These are phyloP conservation scores for Phytophthora palmivora DNA, from an alignment of 352 stramenopile species.

Conservation along the genomic window DNA sequence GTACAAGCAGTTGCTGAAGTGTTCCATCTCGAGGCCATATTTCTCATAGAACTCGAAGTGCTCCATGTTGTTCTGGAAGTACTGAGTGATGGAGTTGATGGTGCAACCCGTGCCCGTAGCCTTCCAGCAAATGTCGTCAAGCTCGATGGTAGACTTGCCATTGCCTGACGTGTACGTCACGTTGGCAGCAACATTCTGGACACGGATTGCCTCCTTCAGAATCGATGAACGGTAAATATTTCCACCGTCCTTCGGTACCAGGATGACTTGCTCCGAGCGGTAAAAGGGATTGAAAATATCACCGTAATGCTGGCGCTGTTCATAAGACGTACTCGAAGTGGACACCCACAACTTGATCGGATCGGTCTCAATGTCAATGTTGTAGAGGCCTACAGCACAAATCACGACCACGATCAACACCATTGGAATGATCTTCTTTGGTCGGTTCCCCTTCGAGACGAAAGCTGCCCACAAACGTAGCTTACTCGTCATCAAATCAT, in stretches of 20 bases:
- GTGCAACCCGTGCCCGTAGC: constrained; percentile 66
- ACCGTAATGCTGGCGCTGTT: constrained; percentile 60
- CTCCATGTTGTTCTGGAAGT: constrained; percentile 72
- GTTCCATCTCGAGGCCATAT: constrained; percentile 53
- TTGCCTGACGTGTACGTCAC: constrained; percentile 44
- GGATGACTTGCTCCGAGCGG: constrained; percentile 64
- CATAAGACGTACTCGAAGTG: constrained; percentile 56
- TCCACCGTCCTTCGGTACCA: constrained; percentile 67
- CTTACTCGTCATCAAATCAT: constrained; percentile 49
- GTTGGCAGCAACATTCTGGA: constrained; percentile 54
- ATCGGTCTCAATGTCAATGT: constrained; percentile 62
- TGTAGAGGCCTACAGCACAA: constrained; percentile 45
- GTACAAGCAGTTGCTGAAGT: constrained; percentile 70
- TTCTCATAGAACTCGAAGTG: constrained; percentile 67
- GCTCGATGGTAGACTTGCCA: constrained; percentile 26
- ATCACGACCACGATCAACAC: constrained; percentile 45
- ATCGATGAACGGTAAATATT: constrained; percentile 57
- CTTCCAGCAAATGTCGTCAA: constrained; percentile 76
- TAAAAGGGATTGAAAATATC: constrained; percentile 78
- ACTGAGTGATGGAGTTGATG: constrained; percentile 65
- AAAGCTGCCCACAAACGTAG: constrained; percentile 53
- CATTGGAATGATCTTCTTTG: constrained; percentile 48
- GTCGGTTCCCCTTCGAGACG: constrained; percentile 44
- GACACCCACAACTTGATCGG: constrained; percentile 74
- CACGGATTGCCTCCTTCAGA: constrained; percentile 55